Conservation (phyloP, 345 rosid genomes). For the Citrus reticulata region DNA sequence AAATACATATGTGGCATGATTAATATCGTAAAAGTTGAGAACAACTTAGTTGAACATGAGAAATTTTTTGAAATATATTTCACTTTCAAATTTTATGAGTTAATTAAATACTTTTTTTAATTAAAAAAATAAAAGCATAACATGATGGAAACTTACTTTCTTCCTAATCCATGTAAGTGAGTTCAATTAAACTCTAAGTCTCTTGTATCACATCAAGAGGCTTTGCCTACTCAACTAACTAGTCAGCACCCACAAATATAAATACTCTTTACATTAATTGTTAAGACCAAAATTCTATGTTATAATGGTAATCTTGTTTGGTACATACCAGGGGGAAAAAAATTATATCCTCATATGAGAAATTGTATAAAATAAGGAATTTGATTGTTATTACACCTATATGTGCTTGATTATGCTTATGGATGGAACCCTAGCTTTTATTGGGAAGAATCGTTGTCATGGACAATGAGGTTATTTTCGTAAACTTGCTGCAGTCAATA, state of each 20-base stretch:
- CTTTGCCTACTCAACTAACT: background rate
- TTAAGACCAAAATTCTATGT: background rate
- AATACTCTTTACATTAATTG: background rate
- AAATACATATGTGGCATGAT: too few species aligned
- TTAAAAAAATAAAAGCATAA: too few species aligned
- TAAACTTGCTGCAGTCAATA: background rate
- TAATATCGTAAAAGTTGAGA: too few species aligned
- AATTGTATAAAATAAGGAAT: background rate
- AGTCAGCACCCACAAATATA: background rate
- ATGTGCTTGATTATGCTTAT: background rate
- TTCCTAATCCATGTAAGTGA: too few species aligned
- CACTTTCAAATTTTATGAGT: too few species aligned
- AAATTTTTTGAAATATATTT: too few species aligned
- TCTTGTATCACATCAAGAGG: background rate
- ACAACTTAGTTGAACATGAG: too few species aligned
- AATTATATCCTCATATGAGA: background rate
- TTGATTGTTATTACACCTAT: background rate
- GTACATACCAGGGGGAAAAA: too few species aligned
- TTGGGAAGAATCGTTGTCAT: background rate
- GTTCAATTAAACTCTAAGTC: too few species aligned
- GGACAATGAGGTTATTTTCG: slow-evolving; percentile 4
- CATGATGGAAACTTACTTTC: too few species aligned
- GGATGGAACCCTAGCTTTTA: background rate
- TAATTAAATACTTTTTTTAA: too few species aligned
- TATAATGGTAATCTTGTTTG: background rate